phyloP scores from a whole-genome alignment of 805 yeast genomes.

The Yamadazyma sp. region DNA sequence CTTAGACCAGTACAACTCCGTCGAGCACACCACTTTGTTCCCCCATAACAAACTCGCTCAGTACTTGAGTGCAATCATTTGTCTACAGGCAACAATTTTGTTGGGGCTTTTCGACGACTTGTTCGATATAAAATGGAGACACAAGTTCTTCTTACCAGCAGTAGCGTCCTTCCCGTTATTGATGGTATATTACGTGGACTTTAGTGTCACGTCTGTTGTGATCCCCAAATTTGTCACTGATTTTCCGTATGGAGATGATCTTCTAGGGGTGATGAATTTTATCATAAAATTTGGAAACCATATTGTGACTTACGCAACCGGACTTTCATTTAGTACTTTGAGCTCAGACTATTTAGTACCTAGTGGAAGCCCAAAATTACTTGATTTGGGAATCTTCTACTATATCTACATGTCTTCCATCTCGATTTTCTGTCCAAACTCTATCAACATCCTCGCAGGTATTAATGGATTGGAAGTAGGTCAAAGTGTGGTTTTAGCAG shows the following conservation, averaged over 20 bases:
- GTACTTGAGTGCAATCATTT: slow-evolving; percentile 79
- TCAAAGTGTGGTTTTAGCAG: slow-evolving; percentile 77
- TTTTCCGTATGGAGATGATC: slow-evolving; percentile 26
- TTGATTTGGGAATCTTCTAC: slow-evolving; percentile 79
- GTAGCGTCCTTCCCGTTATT: slow-evolving; percentile 89
- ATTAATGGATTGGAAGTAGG: slow-evolving; percentile 96
- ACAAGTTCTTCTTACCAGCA: slow-evolving; percentile 93
- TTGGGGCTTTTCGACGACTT: slow-evolving; percentile 92
- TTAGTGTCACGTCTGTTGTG: slow-evolving; percentile 84
- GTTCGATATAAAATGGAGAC: slow-evolving; percentile 96
- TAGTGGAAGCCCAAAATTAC: slow-evolving; percentile 40
- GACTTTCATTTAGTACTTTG: slow-evolving; percentile 40
- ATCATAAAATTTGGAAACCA: slow-evolving; percentile 31
- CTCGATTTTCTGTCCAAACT: slow-evolving; percentile 92
- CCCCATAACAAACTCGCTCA: slow-evolving; percentile 85
- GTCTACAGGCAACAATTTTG: slow-evolving; percentile 78
- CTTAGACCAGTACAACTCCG: slow-evolving; percentile 33
- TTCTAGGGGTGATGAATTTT: slow-evolving; percentile 21
- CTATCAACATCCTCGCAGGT: slow-evolving; percentile 95
- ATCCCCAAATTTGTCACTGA: slow-evolving; percentile 67
- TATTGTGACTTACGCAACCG: slow-evolving; percentile 32
- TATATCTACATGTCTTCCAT: slow-evolving; percentile 89
- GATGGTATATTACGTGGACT: slow-evolving; percentile 89
- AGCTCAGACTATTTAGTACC: slow-evolving; percentile 36
- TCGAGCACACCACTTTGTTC: slow-evolving; percentile 44